Base-by-base conservation (phyloP, 1,284 basidiomycete species). In the Puccinia polysora region DNA sequence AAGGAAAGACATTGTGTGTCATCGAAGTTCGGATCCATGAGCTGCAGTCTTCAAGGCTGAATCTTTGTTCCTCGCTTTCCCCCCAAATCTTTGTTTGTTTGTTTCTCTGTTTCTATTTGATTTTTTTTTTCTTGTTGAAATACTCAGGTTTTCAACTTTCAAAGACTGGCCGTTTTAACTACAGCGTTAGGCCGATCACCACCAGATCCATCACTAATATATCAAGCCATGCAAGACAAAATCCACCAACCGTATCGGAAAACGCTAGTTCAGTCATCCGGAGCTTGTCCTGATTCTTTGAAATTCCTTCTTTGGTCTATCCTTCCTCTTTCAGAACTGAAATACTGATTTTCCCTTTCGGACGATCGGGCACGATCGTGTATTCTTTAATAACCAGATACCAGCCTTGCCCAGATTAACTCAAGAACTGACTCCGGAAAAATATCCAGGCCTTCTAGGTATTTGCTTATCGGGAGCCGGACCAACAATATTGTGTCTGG, bases 161-260 rank as follows among this genome's bases (percentile, higher is more conserved):
- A 99, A 81, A 86, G 96, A 32, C 83, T 99, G 14, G 96, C 96
- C 0, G 96, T 99, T n/a, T 84, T 99, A 71, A 98, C 96, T 0
- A 96, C 93, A 0, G 94, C 96, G 0, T 85, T 99, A 5, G 89
- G 87, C 0, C 88, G 89, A 78, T 87, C 87, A 14, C 95, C 96
- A 1, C 94, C 94, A 0, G 91, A 98, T 79, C 85, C 92, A 0
- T 88, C 88, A 50, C 86, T 99, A 30, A 97, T 98, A 76, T 98
- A 95, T 81, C 94, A 98, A 81, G 96, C 95, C 0, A 98, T 98
- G 96, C 97, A 97, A 80, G 96, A 99, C 82, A 87, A 89, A 59
- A 86, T 99, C 14, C 96, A 98, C 80, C 96, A 99, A 80, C 96
- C 96, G 0, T 98, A 97, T 81, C 87, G 96, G 40, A 91, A 89